Evolutionary conservation across 305 asterid species (phyloP), one percentile per base, ranked within the genome.

Genomic region (Solanum hybrid): DNA sequence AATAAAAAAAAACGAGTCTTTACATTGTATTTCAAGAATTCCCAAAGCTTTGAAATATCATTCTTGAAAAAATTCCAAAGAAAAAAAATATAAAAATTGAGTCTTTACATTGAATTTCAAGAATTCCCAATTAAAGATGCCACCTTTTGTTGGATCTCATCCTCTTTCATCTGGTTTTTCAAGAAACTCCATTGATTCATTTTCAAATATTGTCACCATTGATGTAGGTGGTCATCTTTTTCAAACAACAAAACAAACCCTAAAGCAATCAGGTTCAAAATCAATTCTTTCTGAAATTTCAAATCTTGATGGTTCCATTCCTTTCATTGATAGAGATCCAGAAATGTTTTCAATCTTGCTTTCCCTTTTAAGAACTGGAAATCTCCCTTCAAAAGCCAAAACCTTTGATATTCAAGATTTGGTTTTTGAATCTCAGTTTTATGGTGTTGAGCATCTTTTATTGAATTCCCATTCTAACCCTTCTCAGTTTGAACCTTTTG

Each of bases 221-320:
- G 97, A 97, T 64, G 99, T 96, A 0, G 99, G 99, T 7, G 99
- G 99, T 27, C 96, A 95, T 92, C 92, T 95, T 91, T 97, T 97
- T 86, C 99, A 96, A 73, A 97, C 99, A 2, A 96, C 99, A 36
- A 92, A 92, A 91, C 98, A 97, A 90, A 96, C 99, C 89, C 95
- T 96, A 17, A 90, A 95, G 24, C 89, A 92, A 7, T 96, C 98
- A 22, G 98, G 99, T 40, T 77, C 98, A 5, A 93, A 97, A 88
- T 96, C 99, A 20, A n/a, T 96, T 10, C 92, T 97, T 91, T 94
- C 98, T 89, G 90, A 88, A 37, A 29, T 97, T 76, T 91, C 95
- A 5, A 89, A 87, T 84, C 89, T 92, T 46, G 88, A 81, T 71
- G 88, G 82, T 13, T 73, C 71, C 0, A 89, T 94, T 79, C 98